Evolutionary conservation across 1,284 basidiomycete genomes (phyloP).

Genomic region (Apiotrichum laibachii): DNA sequence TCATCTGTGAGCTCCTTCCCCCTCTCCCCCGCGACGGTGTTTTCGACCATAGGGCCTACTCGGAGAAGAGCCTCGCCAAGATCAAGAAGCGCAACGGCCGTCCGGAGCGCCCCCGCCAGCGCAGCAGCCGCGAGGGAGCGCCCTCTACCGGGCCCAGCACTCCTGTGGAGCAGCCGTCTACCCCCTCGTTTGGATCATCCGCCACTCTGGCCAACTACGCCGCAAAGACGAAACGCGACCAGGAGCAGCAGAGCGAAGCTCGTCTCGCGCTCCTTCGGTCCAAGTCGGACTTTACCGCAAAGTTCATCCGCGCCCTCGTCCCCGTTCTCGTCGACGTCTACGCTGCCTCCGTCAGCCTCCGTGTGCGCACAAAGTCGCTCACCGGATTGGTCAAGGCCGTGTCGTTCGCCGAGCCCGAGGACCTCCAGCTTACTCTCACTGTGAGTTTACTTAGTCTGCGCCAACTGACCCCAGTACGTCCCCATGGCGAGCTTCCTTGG

Average conservation of each 20-base stretch:
- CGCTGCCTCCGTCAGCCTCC: slow-evolving; percentile 82
- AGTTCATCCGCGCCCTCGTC: slow-evolving; percentile 79
- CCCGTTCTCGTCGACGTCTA: slow-evolving; percentile 94
- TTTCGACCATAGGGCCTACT: slow-evolving; percentile 85
- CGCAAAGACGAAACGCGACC: slow-evolving; percentile 40
- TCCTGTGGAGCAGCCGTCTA: slow-evolving; percentile 15
- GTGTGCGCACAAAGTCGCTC: slow-evolving; percentile 80
- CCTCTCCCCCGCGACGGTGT: slow-evolving; percentile 85
- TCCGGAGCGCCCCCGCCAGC: slow-evolving; percentile 17
- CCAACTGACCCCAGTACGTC: slow-evolving; percentile 60
- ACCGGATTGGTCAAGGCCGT: slow-evolving; percentile 82
- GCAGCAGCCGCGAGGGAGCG: slow-evolving; percentile 4
- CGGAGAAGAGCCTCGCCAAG: slow-evolving; percentile 71
- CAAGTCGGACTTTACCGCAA: slow-evolving; percentile 69
- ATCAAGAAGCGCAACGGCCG: slow-evolving; percentile 33
- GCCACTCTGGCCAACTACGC: slow-evolving; percentile 9
- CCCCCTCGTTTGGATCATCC: slow-evolving; percentile 3
- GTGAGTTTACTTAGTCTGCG: slow-evolving; percentile 53
- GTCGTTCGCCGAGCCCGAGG: slow-evolving; percentile 74
- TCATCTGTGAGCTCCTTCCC: slow-evolving; percentile 85
- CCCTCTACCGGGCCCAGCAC: slow-evolving; percentile 27
- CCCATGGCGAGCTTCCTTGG: slow-evolving; percentile 89
- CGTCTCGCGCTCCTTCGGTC: slow-evolving; percentile 63
- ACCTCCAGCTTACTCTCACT: slow-evolving; percentile 69
- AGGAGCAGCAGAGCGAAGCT: slow-evolving; percentile 45